phyloP scores from a whole-genome alignment of 2,329 filamentous ascomycete genomes.

The Penicillium sp. region DNA sequence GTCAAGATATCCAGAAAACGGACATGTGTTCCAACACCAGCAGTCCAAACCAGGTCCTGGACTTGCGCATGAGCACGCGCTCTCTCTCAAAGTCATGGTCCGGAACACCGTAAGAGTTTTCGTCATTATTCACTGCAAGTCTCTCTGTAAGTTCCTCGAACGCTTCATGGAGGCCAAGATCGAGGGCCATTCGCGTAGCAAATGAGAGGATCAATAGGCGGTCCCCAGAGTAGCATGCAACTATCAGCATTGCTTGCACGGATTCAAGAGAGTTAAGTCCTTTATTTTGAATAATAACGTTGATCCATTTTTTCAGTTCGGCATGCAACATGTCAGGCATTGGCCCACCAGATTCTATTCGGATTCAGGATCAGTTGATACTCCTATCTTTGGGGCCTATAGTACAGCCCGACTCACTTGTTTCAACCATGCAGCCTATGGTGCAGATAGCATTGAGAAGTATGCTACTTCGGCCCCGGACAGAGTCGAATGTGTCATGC shows the following conservation, averaged over 20 bases:
- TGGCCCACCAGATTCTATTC: conserved; percentile 33
- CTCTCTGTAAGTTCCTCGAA: conserved; percentile 45
- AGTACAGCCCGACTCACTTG: conserved; percentile 20
- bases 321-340: conserved; percentile 51
- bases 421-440: conserved; percentile 54
- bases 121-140: conserved; percentile 33
- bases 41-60: conserved; percentile 57
- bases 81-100: conserved; percentile 22
- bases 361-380: background rate
- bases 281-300: conserved; percentile 49
- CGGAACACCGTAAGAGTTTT: conserved; percentile 20
- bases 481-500: conserved; percentile 52
- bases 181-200: conserved; percentile 56
- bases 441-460: conserved; percentile 58
- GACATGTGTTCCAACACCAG: conserved; percentile 57
- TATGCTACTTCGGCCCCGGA: conserved; percentile 53
- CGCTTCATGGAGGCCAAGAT: conserved; percentile 51
- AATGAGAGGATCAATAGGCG: conserved; percentile 55
- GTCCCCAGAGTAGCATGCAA: conserved; percentile 58
- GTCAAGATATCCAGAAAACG: background rate
- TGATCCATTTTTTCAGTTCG: conserved; percentile 51
- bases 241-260: conserved; percentile 56
- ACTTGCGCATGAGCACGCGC: conserved; percentile 45
- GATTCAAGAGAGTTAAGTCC: conserved; percentile 51
- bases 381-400: no score